Conservation (phyloP, 495 filamentous ascomycete species). For the Hyphodiscus hymeniophilus region DNA sequence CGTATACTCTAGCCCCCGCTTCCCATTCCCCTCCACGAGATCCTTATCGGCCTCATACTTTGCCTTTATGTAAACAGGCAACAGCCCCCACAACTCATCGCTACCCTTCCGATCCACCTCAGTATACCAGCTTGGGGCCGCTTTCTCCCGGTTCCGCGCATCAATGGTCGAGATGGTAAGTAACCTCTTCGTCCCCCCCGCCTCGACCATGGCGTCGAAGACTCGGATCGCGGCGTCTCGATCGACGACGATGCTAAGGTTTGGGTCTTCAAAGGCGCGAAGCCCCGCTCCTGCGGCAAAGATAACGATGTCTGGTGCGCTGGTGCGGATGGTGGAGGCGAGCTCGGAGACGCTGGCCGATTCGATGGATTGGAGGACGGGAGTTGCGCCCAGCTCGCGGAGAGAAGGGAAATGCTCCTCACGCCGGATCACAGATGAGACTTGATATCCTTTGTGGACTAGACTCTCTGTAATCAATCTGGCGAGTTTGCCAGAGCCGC, state of each 20-base stretch:
- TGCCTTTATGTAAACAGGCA: constrained; percentile 24
- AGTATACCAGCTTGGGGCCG: constrained; percentile 26
- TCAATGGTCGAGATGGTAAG: constrained; percentile 28
- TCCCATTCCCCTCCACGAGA: constrained; percentile 23
- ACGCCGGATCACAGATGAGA: constrained; percentile 28
- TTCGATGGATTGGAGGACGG: constrained; percentile 29
- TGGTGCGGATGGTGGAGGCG: constrained; percentile 16
- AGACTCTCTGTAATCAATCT: constrained; percentile 26
- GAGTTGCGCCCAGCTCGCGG: constrained; percentile 24
- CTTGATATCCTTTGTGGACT: constrained; percentile 20
- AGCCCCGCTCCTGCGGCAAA: constrained; percentile 27
- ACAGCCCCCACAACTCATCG: constrained; percentile 21
- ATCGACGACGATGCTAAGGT: constrained; percentile 25
- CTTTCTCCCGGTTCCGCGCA: constrained; percentile 24
- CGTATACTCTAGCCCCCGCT: constrained; percentile 25
- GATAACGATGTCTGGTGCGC: constrained; percentile 19
- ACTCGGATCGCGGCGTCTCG: constrained; percentile 25
- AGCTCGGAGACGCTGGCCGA: constrained; percentile 23
- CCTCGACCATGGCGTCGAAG: constrained; percentile 28
- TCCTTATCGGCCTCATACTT: constrained; percentile 26
- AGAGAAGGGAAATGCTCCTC: constrained; percentile 21
- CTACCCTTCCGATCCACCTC: constrained; percentile 21
- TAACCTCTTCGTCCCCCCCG: constrained; percentile 22
- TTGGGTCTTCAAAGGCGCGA: constrained; percentile 20
- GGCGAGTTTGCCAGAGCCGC: constrained; percentile 29